Evolutionary conservation across 116 monocot species (phyloP).

Genomic region (Posidonia oceanica): DNA sequence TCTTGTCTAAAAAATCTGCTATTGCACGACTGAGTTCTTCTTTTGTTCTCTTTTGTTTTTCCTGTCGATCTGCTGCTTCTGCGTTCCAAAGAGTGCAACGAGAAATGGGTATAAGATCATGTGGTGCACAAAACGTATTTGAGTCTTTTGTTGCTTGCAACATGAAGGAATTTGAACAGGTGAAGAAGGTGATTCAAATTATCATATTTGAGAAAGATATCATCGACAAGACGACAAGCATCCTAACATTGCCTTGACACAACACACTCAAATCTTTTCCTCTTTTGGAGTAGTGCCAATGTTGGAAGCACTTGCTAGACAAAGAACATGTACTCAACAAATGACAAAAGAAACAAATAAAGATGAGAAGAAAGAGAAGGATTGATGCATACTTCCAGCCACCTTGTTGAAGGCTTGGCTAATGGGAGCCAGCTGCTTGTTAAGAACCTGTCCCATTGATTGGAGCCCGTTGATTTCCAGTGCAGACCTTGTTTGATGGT

Average conservation of each 20-base stretch:
- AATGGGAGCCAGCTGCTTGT: constrained; percentile 5
- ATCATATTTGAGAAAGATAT: too few species aligned
- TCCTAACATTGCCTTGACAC: too few species aligned
- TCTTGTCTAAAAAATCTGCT: not conserved
- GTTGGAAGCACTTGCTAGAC: too few species aligned
- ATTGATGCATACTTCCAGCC: not conserved
- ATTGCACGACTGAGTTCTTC: not conserved
- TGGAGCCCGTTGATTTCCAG: not conserved
- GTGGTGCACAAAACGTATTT: too few species aligned
- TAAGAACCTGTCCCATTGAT: constrained; percentile 1
- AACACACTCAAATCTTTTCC: too few species aligned
- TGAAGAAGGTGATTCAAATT: too few species aligned
- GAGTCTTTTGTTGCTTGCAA: too few species aligned
- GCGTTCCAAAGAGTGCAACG: not conserved
- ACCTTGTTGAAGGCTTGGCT: not conserved
- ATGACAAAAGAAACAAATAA: not conserved
- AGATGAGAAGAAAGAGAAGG: not conserved
- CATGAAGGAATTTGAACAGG: too few species aligned
- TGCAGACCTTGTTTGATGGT: not conserved
- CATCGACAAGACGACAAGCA: too few species aligned
- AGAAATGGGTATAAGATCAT: too few species aligned
- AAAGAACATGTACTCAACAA: too few species aligned
- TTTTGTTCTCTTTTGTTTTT: not conserved
- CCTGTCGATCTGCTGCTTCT: not conserved
- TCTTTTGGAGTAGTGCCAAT: too few species aligned